Evolutionary conservation across 345 rosid species (phyloP), one percentile per base, ranked within the genome.

Genomic region (Brassica carinata): DNA sequence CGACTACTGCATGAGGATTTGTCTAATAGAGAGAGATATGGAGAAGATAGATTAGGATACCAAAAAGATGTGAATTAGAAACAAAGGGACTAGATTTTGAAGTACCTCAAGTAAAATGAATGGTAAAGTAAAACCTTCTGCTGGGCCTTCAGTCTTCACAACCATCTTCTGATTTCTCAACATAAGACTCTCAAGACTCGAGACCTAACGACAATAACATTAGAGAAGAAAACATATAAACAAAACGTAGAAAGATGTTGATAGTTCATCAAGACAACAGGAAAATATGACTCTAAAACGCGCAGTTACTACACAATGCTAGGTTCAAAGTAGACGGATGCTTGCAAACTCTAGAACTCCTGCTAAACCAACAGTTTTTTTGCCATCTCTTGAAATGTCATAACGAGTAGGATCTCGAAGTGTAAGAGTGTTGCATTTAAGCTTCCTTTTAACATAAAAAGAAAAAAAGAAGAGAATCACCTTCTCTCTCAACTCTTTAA

Each of bases 401-500:
- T 53, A 64, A 64, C 38, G 26, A 23, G 26, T 23, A 71, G 71
- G 29, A 45, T 8, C 36, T 33, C 1, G 26, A 57, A 58, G 13
- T 9, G 48, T 40, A 40, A 40, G 48, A 40, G 13, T 40, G 3
- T 40, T 9, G 15, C 33, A 19, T 19, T 40, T 30, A 30, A 23
- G 61, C n/a, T 48, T 48, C 57, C 57, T 14, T 48, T 48, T 14
- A 48, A 48, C 57, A 0, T 48, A 23, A 48, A 5, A 13, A 84
- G 30, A 17, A 75, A 7, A 34, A 31, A 68, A 23, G 26, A 40
- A 40, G 48, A 40, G 34, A 69, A 79, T 51, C 36, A 79, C 87
- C 79, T 85, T 77, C 61, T 87, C 88, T 80, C 85, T 75, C 19
- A 87, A 80, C 48, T 84, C 90, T 78, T 87, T 82, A 73, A 85